Evolutionary conservation across 305 asterid species (phyloP), one percentile per base, ranked within the genome.

Genomic region (Fraxinus dipetala): DNA sequence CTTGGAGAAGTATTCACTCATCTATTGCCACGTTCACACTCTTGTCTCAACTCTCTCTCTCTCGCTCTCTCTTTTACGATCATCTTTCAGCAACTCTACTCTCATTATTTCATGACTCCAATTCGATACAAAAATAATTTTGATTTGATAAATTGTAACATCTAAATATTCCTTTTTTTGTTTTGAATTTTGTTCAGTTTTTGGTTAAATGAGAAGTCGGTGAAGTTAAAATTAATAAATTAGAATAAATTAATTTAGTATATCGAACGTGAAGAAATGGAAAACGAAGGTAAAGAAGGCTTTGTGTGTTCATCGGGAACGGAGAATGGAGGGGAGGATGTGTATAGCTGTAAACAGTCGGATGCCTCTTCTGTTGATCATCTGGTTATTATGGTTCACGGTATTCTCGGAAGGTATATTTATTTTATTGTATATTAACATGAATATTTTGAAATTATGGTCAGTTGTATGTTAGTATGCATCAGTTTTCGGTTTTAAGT

Each of bases 391-490:
- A 79, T 89, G 90, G 83, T 89, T 74, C 92, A 89, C 76, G 92
- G 92, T 30, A 89, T 89, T 81, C 90, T 89, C 0, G 92, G 92
- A 81, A 89, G 92, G 92, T 89, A 28, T 6, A 22, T 80, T 26
- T 78, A 11, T 59, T 81, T 14, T 76, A 31, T 38, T 31, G 61
- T 56, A 9, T 8, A 10, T 24, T 63, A 7, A 24, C 32, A 63
- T 9, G 16, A 22, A 63, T 56, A 6, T 18, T 56, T 18, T 56
- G 28, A 20, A 59, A 20, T 59, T 18, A 59, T 20, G 70, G 31
- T 18, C 26, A 59, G 26, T 6, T 59, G 70, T 59, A n/a, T 59
- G 14, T 59, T 48, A 56, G 40, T 7, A 28, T 79, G 22, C 40
- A 8, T 54, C 13, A 32, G 24, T 35, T 5, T 31, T 31, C 72